These are phyloP conservation scores for Sporothrix globosa DNA, from an alignment of 2,329 filamentous ascomycete genomes.

Conservation along the genomic window DNA sequence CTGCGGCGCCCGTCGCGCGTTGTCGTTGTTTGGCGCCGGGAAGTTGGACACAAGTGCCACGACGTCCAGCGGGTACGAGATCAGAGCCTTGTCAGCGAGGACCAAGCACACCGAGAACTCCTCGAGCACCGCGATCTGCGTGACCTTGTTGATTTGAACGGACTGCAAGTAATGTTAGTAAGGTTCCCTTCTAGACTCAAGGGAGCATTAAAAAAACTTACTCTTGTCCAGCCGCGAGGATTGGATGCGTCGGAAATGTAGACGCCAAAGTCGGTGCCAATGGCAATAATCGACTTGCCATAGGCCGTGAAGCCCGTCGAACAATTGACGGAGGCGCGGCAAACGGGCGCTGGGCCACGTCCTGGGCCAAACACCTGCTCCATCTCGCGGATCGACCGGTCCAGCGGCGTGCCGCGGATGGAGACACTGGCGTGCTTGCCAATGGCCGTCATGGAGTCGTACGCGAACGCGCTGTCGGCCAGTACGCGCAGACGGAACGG, in stretches of 20 bases:
- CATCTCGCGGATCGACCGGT: constrained; percentile 86
- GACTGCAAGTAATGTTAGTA: constrained; percentile 54
- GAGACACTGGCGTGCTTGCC: constrained; percentile 68
- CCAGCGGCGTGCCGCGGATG: constrained; percentile 87
- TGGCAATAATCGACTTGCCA: constrained; percentile 84
- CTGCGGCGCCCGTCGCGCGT: constrained; percentile 81
- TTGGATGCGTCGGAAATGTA: constrained; percentile 87
- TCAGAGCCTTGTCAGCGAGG: constrained; percentile 86
- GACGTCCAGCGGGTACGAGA: constrained; percentile 91
- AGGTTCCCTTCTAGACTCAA: no score
- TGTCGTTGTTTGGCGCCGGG: constrained; percentile 68
- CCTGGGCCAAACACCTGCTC: constrained; percentile 75
- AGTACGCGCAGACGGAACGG: constrained; percentile 91
- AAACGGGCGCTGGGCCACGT: constrained; percentile 74
- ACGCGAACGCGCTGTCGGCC: constrained; percentile 88
- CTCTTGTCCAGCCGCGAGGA: constrained; percentile 86
- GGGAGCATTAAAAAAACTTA: constrained; percentile 51
- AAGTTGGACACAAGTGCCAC: constrained; percentile 68
- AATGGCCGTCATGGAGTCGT: constrained; percentile 64
- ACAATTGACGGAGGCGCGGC: constrained; percentile 86
- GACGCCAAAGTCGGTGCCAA: constrained; percentile 93
- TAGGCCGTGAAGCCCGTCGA: constrained; percentile 85
- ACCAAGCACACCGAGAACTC: constrained; percentile 93
- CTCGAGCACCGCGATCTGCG: constrained; percentile 91
- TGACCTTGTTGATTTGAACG: constrained; percentile 75